Conservation (phyloP, 345 rosid genomes). For the Balakata baccata region DNA sequence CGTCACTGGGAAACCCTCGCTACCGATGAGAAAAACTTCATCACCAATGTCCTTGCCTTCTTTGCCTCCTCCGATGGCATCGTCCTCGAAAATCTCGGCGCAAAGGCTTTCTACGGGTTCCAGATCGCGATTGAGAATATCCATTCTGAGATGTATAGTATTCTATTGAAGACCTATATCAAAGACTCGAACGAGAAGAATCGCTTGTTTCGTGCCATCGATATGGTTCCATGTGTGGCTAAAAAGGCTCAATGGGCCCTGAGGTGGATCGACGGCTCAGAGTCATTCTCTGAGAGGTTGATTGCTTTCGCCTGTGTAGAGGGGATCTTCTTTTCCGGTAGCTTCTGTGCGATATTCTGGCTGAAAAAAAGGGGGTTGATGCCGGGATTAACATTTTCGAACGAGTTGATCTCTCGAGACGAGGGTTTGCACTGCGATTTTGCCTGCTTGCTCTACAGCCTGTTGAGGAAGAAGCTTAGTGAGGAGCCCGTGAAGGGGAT, state of each 20-base stretch:
- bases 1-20: slow-evolving; percentile 77
- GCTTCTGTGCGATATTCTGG: slow-evolving; percentile 92
- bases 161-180: slow-evolving; percentile 83
- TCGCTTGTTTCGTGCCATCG: slow-evolving; percentile 63
- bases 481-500: slow-evolving; percentile 72
- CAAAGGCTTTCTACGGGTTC: slow-evolving; percentile 95
- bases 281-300: slow-evolving; percentile 70
- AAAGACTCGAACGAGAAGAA: slow-evolving; percentile 61
- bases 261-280: slow-evolving; percentile 76
- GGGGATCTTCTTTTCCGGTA: slow-evolving; percentile 92
- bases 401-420: slow-evolving; percentile 89
- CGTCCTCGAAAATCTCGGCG: slow-evolving; percentile 82
- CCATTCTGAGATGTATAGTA: slow-evolving; percentile 95
- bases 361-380: slow-evolving; percentile 83
- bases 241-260: slow-evolving; percentile 78
- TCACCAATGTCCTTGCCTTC: slow-evolving; percentile 88
- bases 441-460: slow-evolving; percentile 65
- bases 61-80: slow-evolving; percentile 96
- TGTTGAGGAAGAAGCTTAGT: slow-evolving; percentile 50
- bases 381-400: slow-evolving; percentile 92
- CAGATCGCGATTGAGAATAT: slow-evolving; percentile 95
- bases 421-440: slow-evolving; percentile 95
- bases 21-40: slow-evolving; percentile 73
- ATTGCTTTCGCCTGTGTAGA: slow-evolving; percentile 92
- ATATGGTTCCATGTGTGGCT: slow-evolving; percentile 72